A percentile compares a stretch with the other conserved stretches of the same genome.
Conservation (phyloP, 2,329 filamentous ascomycete species). For the Thelonectria olida region DNA sequence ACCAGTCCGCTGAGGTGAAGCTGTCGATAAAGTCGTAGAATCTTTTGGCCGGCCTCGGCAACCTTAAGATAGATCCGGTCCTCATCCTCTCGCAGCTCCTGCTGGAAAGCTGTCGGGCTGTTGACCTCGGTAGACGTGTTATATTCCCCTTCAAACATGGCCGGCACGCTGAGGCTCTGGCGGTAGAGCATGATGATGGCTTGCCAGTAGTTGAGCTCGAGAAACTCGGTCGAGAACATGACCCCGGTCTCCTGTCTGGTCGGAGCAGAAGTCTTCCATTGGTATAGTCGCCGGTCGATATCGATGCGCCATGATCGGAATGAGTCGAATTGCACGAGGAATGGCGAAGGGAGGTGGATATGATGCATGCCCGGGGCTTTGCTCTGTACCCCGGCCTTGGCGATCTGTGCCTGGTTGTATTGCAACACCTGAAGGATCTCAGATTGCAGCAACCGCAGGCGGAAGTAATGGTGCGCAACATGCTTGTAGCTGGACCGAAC, state of each 20-base stretch:
- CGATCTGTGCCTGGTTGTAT: slow-evolving; percentile 86
- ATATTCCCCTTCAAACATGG: slow-evolving; percentile 83
- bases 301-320: slow-evolving; percentile 90
- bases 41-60: slow-evolving; percentile 92
- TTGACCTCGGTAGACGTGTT: slow-evolving; percentile 72
- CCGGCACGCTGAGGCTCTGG: slow-evolving; percentile 87
- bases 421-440: slow-evolving; percentile 95
- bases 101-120: slow-evolving; percentile 67
- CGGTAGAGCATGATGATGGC: slow-evolving; percentile 95
- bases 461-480: slow-evolving; percentile 92
- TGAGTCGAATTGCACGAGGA: slow-evolving; percentile 82
- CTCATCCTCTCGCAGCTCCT: slow-evolving; percentile 80
- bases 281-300: slow-evolving; percentile 81
- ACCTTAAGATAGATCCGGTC: slow-evolving; percentile 94
- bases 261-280: slow-evolving; percentile 89
- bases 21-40: slow-evolving; percentile 89
- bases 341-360: slow-evolving; percentile 82
- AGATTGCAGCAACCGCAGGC: slow-evolving; percentile 86
- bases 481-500: slow-evolving; percentile 84
- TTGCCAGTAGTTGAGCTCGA: slow-evolving; percentile 98
- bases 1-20: slow-evolving; percentile 88
- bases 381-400: slow-evolving; percentile 72
- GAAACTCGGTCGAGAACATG: slow-evolving; percentile 86
- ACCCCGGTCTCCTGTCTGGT: slow-evolving; percentile 83
- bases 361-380: slow-evolving; percentile 80